These are phyloP conservation scores for Fomes fomentarius DNA, from an alignment of 1,284 basidiomycete species.

Conservation along the genomic window DNA sequence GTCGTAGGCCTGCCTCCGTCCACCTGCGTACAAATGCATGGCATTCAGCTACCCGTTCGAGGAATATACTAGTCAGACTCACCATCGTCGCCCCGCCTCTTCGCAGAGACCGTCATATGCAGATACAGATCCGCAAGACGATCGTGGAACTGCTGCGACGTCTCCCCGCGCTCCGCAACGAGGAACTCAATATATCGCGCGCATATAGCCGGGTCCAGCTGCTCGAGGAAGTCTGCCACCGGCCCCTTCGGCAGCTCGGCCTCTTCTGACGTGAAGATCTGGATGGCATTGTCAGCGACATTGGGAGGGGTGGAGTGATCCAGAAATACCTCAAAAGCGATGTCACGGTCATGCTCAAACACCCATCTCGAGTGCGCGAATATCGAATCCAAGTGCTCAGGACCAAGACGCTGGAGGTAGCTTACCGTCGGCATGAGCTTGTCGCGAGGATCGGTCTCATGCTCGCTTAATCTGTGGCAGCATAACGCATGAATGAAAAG, in stretches of 20 bases:
- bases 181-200: slow-evolving; percentile 88
- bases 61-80: slow-evolving; percentile 22
- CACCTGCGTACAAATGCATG: slow-evolving; percentile 36
- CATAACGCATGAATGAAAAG: slow-evolving; percentile 2
- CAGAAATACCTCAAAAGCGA: slow-evolving; percentile 84
- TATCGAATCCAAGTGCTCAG: slow-evolving; percentile 78
- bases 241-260: slow-evolving; percentile 81
- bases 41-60: background rate
- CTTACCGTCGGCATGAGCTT: slow-evolving; percentile 84
- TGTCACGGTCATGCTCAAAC: slow-evolving; percentile 70
- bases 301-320: too few relatives aligned
- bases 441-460: slow-evolving; percentile 79
- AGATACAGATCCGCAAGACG: slow-evolving; percentile 88
- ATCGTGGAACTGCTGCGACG: slow-evolving; percentile 77
- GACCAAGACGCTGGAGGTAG: slow-evolving; percentile 91
- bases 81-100: slow-evolving; percentile 60
- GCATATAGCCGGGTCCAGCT: slow-evolving; percentile 68
- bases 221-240: slow-evolving; percentile 81
- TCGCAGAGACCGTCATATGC: slow-evolving; percentile 58
- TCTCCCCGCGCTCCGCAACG: slow-evolving; percentile 75
- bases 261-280: slow-evolving; percentile 97
- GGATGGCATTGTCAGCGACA: background rate
- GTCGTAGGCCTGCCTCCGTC: slow-evolving; percentile 53
- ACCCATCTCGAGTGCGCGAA: slow-evolving; percentile 87
- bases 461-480: slow-evolving; percentile 68